Base-by-base conservation (phyloP, 2,329 filamentous ascomycete genomes). In the Colletotrichum scovillei region DNA sequence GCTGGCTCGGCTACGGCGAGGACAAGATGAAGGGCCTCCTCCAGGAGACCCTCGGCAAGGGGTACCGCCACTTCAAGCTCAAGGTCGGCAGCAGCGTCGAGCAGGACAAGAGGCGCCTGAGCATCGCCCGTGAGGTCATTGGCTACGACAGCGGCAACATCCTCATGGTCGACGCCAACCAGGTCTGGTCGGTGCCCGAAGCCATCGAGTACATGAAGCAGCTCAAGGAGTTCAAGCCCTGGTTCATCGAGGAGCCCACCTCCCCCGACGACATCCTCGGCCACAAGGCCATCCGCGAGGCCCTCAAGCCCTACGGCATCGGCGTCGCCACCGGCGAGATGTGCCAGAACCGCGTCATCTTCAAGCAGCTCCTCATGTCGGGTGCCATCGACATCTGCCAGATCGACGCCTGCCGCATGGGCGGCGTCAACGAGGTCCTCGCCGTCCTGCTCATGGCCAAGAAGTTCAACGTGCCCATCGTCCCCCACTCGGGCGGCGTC, bases 221-320 rank as follows among this genome's bases (percentile, higher is more conserved):
- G 79, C 91, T 98, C 59, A 90, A 90, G 69, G 92, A 95, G 78
- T 97, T 95, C 86, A 93, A 93, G 87, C 93, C 93, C 32, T 97
- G 94, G 93, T 97, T 97, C 85, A 97, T 98, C 80, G 95, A 97
- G 85, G 95, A 98, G 88, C 95, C 95, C 2, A 98, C 95, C 16
- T 94, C 92, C 26, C 95, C 95, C 14, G 95, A 97, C 80, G 95
- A 98, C 81, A 92, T 97, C 72, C 91, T 97, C 68, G 95, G 95
- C 72, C 95, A 98, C 88, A 94, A 93, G 80, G 92, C 94, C 4
- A 92, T 97, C 78, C 91, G 94, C 64, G 92, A 96, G 74, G 95
- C 95, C 4, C 91, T 98, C 12, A 88, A 89, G 78, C 91, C 93
- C 0, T 87, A 91, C 79, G 90, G 90, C 70, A 94, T 98, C 78